Conservation (phyloP, 2,329 filamentous ascomycete genomes). For the Parafenestella ontariensis region DNA sequence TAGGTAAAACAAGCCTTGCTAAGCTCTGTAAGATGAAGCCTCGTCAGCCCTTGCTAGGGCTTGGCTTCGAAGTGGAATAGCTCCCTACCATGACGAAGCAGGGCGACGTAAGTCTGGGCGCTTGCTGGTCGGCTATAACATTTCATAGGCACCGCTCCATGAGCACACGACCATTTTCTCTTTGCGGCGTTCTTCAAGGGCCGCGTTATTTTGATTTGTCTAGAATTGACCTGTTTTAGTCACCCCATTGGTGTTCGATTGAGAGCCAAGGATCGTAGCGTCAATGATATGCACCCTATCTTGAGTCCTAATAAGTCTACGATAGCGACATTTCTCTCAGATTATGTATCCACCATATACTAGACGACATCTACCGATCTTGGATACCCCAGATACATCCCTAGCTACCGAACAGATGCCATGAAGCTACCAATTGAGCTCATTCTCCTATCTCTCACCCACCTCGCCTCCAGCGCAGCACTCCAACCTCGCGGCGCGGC, state of each 20-base stretch:
- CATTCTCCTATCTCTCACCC: constrained; percentile 5
- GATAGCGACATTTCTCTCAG: background rate
- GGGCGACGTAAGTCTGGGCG: constrained; percentile 3
- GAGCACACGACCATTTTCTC: constrained; percentile 4
- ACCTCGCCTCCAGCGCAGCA: background rate
- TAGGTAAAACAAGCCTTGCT: background rate
- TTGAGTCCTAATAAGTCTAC: background rate
- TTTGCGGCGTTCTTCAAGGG: background rate
- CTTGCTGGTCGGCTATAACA: constrained; percentile 8
- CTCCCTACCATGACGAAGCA: background rate
- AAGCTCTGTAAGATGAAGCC: constrained; percentile 1
- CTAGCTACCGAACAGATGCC: background rate
- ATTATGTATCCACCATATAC: background rate
- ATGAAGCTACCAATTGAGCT: constrained; percentile 6
- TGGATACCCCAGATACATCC: background rate
- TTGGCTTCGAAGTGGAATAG: background rate
- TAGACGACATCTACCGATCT: background rate
- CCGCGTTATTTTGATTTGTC: background rate
- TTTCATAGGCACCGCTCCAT: constrained; percentile 3
- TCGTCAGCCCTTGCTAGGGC: background rate
- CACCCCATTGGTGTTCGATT: background rate
- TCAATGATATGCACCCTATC: too few species aligned
- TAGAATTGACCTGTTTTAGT: background rate
- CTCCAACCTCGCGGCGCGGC: constrained; percentile 9
- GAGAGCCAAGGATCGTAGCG: too few species aligned